These are phyloP conservation scores for Suillus subalutaceus DNA, from an alignment of 768 basidiomycete species.

Conservation along the genomic window DNA sequence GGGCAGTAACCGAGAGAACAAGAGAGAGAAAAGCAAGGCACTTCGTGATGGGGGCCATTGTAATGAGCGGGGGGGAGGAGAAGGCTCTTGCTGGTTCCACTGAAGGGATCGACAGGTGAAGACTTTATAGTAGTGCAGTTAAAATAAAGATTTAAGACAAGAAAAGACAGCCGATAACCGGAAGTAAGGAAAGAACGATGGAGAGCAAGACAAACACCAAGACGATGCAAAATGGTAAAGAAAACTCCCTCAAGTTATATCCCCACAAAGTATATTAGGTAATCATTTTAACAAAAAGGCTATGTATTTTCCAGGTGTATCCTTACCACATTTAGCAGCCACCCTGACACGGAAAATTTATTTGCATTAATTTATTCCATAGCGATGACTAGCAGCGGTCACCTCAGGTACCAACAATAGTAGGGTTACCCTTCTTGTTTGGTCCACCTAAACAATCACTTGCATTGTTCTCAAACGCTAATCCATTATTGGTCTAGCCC, in stretches of 20 bases:
- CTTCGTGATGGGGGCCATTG: constrained; percentile 42
- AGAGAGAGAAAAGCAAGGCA: constrained; percentile 45
- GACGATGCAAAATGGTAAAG: constrained; percentile 15
- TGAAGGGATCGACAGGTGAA: constrained; percentile 22
- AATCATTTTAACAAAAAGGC: constrained; percentile 1
- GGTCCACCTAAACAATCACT: background rate
- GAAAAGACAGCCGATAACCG: constrained; percentile 8
- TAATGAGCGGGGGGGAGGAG: constrained; percentile 16
- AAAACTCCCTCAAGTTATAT: constrained; percentile 10
- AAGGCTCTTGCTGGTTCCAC: constrained; percentile 12
- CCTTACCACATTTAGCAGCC: too few species aligned
- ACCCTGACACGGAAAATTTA: background rate
- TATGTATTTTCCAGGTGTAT: background rate
- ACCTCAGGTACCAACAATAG: background rate
- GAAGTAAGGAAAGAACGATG: constrained; percentile 10
- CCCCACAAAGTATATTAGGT: background rate
- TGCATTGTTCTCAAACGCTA: constrained; percentile 3
- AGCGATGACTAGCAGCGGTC: background rate
- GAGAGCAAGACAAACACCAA: constrained; percentile 10
- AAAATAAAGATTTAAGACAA: constrained; percentile 11
- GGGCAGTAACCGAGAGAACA: constrained; percentile 40
- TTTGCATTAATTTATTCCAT: background rate
- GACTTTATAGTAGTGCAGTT: constrained; percentile 16
- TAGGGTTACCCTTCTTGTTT: background rate
- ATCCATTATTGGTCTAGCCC: background rate